Evolutionary conservation across 345 rosid genomes (phyloP).

Genomic region (Lepidium didymum): DNA sequence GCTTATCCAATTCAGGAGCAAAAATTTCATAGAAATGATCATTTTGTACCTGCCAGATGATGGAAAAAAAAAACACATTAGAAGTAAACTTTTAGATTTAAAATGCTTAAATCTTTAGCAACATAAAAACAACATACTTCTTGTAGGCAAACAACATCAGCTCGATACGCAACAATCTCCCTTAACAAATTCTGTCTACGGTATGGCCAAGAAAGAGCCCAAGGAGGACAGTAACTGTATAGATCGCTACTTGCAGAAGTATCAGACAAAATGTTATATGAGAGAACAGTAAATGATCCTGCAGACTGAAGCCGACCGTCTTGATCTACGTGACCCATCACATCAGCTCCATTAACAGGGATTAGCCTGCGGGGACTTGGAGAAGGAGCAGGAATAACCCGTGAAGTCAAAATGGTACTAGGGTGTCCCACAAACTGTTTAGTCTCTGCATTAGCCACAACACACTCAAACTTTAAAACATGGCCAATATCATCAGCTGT

Average conservation of each 20-base stretch:
- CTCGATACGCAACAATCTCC: slow-evolving; percentile 94
- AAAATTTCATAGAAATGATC: slow-evolving; percentile 89
- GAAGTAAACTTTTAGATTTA: slow-evolving; percentile 9
- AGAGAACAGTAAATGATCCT: slow-evolving; percentile 88
- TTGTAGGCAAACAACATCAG: slow-evolving; percentile 95
- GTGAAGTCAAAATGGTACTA: slow-evolving; percentile 66
- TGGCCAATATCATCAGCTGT: slow-evolving; percentile 87
- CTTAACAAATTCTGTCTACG: slow-evolving; percentile 88
- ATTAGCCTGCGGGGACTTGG: slow-evolving; percentile 85
- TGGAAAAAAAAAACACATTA: not conserved
- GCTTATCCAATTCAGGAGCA: slow-evolving; percentile 88
- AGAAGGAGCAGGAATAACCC: slow-evolving; percentile 94
- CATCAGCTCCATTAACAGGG: slow-evolving; percentile 64
- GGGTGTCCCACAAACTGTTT: slow-evolving; percentile 59
- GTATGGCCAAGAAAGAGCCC: slow-evolving; percentile 99
- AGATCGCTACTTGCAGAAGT: slow-evolving; percentile 63
- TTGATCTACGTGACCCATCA: slow-evolving; percentile 59
- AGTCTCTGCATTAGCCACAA: slow-evolving; percentile 70
- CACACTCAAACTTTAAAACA: slow-evolving; percentile 91
- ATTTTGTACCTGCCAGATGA: slow-evolving; percentile 68
- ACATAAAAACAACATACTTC: slow-evolving; percentile 48
- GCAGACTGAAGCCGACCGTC: slow-evolving; percentile 67
- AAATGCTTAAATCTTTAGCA: not conserved
- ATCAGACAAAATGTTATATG: slow-evolving; percentile 90
- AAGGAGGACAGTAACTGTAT: slow-evolving; percentile 92